Evolutionary conservation across 768 basidiomycete genomes (phyloP).

Genomic region (Tylopilus balloui): DNA sequence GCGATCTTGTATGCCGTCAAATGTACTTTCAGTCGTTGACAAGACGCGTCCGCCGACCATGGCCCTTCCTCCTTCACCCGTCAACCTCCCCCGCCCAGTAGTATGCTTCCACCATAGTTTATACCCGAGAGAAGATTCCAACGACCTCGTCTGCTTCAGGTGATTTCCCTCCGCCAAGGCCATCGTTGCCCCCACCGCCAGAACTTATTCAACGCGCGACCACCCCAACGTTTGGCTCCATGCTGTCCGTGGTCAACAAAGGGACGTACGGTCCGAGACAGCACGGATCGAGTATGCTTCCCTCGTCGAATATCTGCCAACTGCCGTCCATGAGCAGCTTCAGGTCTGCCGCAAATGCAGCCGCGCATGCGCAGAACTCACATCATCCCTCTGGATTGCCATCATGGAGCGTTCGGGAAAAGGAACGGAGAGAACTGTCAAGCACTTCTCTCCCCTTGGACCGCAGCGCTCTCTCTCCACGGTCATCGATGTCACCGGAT

Average conservation of each 20-base stretch:
- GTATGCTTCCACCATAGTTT: slow-evolving; percentile 72
- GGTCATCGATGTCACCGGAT: slow-evolving; percentile 81
- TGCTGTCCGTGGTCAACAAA: slow-evolving; percentile 52
- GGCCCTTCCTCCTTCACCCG: slow-evolving; percentile 78
- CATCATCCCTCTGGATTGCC: slow-evolving; percentile 40
- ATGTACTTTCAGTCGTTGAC: slow-evolving; percentile 52
- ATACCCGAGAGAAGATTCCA: slow-evolving; percentile 63
- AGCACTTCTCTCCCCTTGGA: slow-evolving; percentile 69
- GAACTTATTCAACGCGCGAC: slow-evolving; percentile 92
- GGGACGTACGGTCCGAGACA: slow-evolving; percentile 47
- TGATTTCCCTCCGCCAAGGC: slow-evolving; percentile 76
- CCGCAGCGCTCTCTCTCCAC: slow-evolving; percentile 62
- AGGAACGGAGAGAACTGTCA: slow-evolving; percentile 56
- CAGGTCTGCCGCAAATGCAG: slow-evolving; percentile 65
- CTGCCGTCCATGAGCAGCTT: slow-evolving; percentile 80
- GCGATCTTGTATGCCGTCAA: slow-evolving; percentile 60
- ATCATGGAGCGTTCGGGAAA: slow-evolving; percentile 49
- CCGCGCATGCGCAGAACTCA: slow-evolving; percentile 45
- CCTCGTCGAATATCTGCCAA: slow-evolving; percentile 62
- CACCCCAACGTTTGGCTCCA: slow-evolving; percentile 72
- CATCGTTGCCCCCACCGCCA: slow-evolving; percentile 87
- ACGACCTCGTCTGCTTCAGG: slow-evolving; percentile 42
- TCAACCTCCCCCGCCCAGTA: slow-evolving; percentile 64
- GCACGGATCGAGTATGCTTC: slow-evolving; percentile 74
- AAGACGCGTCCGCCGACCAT: slow-evolving; percentile 84